Evolutionary conservation across 2,329 filamentous ascomycete genomes (phyloP).

Genomic region (Macrophomina tecta): DNA sequence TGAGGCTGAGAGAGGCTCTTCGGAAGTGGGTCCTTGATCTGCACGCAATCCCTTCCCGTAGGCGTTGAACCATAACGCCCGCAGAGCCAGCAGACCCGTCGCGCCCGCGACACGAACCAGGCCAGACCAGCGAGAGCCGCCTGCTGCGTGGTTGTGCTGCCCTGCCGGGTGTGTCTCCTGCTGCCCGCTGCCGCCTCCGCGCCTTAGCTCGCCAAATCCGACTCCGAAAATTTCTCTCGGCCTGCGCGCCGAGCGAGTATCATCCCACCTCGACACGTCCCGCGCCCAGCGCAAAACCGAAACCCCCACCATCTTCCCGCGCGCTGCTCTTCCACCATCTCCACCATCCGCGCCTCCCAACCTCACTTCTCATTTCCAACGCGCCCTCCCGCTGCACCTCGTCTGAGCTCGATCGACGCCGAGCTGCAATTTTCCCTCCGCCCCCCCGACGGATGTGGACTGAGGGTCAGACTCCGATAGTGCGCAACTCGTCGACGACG

Average conservation of each 20-base stretch:
- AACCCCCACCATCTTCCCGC: conserved; percentile 25
- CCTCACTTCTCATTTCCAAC: conserved; percentile 8
- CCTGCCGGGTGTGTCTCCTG: not conserved
- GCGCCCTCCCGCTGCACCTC: not conserved
- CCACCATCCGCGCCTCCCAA: conserved; percentile 9
- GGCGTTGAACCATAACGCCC: conserved; percentile 26
- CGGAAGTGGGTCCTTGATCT: conserved; percentile 28
- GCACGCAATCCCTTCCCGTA: conserved; percentile 28
- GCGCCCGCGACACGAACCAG: conserved; percentile 11
- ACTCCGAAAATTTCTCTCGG: conserved; percentile 29
- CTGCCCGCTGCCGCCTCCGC: conserved; percentile 12
- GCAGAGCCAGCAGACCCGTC: conserved; percentile 13
- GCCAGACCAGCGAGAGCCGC: conserved; percentile 1
- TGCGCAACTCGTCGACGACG: conserved; percentile 19
- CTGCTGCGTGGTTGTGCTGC: conserved; percentile 16
- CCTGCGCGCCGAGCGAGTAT: conserved; percentile 26
- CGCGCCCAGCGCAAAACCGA: conserved; percentile 27
- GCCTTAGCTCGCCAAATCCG: conserved; percentile 24
- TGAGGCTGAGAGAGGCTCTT: conserved; percentile 28
- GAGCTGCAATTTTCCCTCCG: conserved; percentile 19
- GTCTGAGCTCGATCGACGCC: conserved; percentile 25
- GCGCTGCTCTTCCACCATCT: conserved; percentile 22
- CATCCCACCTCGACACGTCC: conserved; percentile 28
- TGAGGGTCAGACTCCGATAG: conserved; percentile 10
- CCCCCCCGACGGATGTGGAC: conserved; percentile 28